Conservation (phyloP, 2,329 filamentous ascomycete genomes). For the Didymella exigua region DNA sequence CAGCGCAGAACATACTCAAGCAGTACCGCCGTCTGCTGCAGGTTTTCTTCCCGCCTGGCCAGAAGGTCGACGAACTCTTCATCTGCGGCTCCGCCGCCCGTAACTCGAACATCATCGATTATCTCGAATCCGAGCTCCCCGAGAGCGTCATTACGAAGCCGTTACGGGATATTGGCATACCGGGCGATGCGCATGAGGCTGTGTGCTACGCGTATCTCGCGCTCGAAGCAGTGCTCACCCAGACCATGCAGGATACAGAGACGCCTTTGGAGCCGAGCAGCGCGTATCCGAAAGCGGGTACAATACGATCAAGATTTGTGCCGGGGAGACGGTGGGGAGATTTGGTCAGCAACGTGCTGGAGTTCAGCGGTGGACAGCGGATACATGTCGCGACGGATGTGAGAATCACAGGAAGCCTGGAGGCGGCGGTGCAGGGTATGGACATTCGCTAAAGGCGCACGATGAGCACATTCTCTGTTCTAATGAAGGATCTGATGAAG, state of each 20-base stretch:
- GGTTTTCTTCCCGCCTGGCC: constrained; percentile 26
- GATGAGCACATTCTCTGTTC: neutral
- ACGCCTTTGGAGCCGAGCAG: neutral
- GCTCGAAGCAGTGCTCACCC: constrained; percentile 56
- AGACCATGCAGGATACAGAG: neutral
- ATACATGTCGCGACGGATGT: constrained; percentile 11
- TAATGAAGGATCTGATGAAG: neutral
- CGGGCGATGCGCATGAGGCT: constrained; percentile 64
- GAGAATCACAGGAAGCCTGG: constrained; percentile 4
- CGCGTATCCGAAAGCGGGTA: neutral
- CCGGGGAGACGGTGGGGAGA: constrained; percentile 25
- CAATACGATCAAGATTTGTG: constrained; percentile 15
- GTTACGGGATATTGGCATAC: constrained; percentile 64
- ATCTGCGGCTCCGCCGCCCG: constrained; percentile 65
- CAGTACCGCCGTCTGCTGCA: constrained; percentile 58
- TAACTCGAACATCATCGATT: constrained; percentile 63
- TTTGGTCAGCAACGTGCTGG: constrained; percentile 12
- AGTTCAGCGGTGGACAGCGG: constrained; percentile 22
- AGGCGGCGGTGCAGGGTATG: constrained; percentile 3
- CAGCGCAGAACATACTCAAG: constrained; percentile 63
- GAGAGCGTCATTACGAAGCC: constrained; percentile 56
- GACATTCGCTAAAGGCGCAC: neutral
- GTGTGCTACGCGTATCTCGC: constrained; percentile 66
- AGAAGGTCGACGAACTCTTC: constrained; percentile 61
- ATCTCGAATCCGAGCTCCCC: constrained; percentile 58